phyloP scores from a whole-genome alignment of 441 rosid genomes.

The Adansonia madagascariensis region DNA sequence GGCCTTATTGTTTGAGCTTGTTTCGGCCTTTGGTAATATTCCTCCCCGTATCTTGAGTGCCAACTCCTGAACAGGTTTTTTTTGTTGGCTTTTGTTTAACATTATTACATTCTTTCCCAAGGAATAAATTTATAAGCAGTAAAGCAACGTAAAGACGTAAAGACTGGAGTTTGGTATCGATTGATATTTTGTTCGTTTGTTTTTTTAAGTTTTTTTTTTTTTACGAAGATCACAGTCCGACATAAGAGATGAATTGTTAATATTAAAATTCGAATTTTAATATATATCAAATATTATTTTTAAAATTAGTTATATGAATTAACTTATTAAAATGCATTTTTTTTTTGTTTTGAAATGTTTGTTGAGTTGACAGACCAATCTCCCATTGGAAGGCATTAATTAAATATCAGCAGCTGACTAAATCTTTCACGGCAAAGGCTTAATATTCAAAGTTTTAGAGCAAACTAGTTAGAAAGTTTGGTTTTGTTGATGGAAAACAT shows the following conservation, averaged over 20 bases:
- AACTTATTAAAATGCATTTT: too few relatives aligned
- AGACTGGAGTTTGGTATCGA: background rate
- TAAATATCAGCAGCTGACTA: background rate
- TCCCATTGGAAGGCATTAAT: background rate
- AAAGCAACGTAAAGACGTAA: too few relatives aligned
- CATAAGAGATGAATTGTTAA: too few relatives aligned
- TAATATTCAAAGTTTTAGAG: background rate
- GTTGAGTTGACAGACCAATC: background rate
- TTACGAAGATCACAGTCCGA: too few relatives aligned
- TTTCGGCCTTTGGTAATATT: background rate
- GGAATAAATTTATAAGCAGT: background rate
- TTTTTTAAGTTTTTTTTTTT: too few relatives aligned
- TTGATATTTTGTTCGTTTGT: too few relatives aligned
- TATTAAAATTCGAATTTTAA: too few relatives aligned
- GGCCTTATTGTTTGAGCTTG: background rate
- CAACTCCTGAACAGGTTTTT: background rate
- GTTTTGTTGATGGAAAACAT: conserved; percentile 12
- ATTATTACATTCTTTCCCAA: background rate
- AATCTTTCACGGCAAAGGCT: background rate
- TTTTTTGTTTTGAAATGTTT: background rate
- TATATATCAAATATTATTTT: too few relatives aligned
- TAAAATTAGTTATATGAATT: too few relatives aligned
- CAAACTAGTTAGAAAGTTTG: background rate
- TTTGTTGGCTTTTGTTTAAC: background rate
- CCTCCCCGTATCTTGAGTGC: background rate